phyloP scores from a whole-genome alignment of 2,329 filamentous ascomycete species.

The Talaromyces islandicus region DNA sequence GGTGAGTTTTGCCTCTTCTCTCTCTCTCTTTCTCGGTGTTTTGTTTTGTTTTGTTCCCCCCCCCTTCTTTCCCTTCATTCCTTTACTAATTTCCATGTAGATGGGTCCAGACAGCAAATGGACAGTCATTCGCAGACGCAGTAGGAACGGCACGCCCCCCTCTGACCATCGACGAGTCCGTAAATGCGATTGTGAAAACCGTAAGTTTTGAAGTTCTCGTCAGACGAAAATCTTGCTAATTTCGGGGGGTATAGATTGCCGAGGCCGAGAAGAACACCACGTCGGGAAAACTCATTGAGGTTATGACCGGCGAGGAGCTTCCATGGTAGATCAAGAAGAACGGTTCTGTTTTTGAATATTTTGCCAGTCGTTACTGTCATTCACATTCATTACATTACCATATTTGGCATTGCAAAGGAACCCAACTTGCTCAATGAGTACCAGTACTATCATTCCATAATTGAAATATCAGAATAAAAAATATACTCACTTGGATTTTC shows the following conservation, averaged over 20 bases:
- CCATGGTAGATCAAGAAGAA: conserved; percentile 1
- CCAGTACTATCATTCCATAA: background rate
- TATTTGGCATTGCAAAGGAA: background rate
- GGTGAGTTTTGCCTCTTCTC: background rate
- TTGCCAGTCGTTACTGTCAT: background rate
- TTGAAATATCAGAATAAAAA: background rate
- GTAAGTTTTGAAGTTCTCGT: background rate
- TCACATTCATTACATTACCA: background rate
- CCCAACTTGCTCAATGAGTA: background rate
- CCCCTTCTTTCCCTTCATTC: background rate
- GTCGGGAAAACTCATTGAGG: conserved; percentile 9
- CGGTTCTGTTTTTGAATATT: background rate
- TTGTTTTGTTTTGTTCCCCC: background rate
- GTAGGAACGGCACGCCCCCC: conserved; percentile 4
- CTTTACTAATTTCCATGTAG: background rate
- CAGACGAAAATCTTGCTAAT: background rate
- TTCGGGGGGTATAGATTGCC: background rate
- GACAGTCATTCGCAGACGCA: conserved; percentile 9
- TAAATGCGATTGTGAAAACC: background rate
- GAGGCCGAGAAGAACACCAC: conserved; percentile 2
- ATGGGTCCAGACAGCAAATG: conserved; percentile 10
- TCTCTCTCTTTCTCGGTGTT: too few relatives aligned
- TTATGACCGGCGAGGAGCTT: conserved; percentile 2
- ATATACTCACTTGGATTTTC: background rate
- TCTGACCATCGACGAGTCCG: conserved; percentile 3